A percentile compares a stretch with the other conserved stretches of the same genome.
These are phyloP conservation scores for Diaporthe vaccinii DNA, from an alignment of 2,329 filamentous ascomycete species.

Conservation along the genomic window DNA sequence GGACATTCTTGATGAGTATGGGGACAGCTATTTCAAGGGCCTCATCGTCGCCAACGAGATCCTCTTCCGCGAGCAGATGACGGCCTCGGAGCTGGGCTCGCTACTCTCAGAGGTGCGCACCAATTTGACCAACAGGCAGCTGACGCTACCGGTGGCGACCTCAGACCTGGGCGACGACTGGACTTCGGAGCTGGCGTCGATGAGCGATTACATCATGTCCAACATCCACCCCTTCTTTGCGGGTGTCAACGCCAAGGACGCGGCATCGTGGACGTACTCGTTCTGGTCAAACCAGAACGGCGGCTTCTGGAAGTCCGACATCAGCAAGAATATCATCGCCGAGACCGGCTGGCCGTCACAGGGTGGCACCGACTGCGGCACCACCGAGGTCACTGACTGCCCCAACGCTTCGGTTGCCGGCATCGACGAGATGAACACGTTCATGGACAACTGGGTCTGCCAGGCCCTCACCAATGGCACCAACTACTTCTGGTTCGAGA, in stretches of 20 bases:
- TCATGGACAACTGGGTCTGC: slow-evolving; percentile 90
- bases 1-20: slow-evolving; percentile 80
- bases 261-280: slow-evolving; percentile 83
- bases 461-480: slow-evolving; percentile 83
- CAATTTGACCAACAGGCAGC: slow-evolving; percentile 77
- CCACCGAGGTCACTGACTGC: slow-evolving; percentile 65
- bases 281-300: slow-evolving; percentile 85
- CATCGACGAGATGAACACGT: slow-evolving; percentile 84
- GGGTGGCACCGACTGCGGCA: slow-evolving; percentile 84
- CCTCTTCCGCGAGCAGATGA: slow-evolving; percentile 82
- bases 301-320: slow-evolving; percentile 72
- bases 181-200: slow-evolving; percentile 75
- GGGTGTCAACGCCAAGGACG: slow-evolving; percentile 76
- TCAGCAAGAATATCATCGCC: slow-evolving; percentile 81
- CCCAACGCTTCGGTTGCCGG: slow-evolving; percentile 80
- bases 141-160: slow-evolving; percentile 84
- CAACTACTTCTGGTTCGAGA: slow-evolving; percentile 97
- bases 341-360: slow-evolving; percentile 92
- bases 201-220: slow-evolving; percentile 92
- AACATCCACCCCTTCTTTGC: slow-evolving; percentile 98
- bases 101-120: slow-evolving; percentile 77
- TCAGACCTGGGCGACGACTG: slow-evolving; percentile 93
- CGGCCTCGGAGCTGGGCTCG: slow-evolving; percentile 70
- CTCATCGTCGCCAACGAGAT: slow-evolving; percentile 88
- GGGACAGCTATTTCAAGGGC: slow-evolving; percentile 78